A percentile compares a stretch with the other conserved stretches of the same genome.
Evolutionary conservation across 1,284 basidiomycete genomes (phyloP).

Genomic region (Puccinia hordei): DNA sequence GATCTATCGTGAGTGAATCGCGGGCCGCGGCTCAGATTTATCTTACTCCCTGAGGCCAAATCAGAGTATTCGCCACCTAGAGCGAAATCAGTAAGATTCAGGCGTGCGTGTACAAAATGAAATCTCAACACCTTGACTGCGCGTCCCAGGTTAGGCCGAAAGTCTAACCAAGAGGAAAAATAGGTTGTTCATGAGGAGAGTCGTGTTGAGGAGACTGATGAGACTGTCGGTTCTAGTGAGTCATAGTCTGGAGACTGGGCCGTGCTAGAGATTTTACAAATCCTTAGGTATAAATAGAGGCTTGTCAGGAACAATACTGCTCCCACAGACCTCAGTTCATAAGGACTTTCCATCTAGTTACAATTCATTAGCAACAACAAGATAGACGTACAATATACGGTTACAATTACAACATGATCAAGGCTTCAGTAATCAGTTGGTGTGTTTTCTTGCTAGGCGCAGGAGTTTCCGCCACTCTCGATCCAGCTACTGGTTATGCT

Average conservation of each 20-base stretch:
- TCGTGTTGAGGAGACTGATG: neutral
- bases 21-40: neutral
- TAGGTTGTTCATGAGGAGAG: neutral
- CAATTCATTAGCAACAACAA: neutral
- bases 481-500: constrained; percentile 26
- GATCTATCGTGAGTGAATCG: too few relatives aligned
- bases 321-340: neutral
- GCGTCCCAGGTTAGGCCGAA: neutral
- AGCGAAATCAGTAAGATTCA: neutral
- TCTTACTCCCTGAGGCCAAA: neutral
- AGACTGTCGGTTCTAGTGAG: neutral
- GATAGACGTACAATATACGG: neutral
- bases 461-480: constrained; percentile 8
- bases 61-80: neutral
- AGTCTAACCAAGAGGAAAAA: neutral
- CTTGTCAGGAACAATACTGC: neutral
- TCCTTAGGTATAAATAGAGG: constrained; percentile 14
- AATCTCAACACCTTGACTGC: constrained; percentile 9
- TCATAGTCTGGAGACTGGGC: neutral
- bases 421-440: neutral
- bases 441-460: neutral
- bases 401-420: neutral
- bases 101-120: neutral
- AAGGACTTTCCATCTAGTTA: neutral
- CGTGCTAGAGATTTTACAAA: neutral